A percentile compares a stretch with the other conserved stretches of the same genome.
Evolutionary conservation across 495 filamentous ascomycete genomes (phyloP).

Genomic region (Xylaria longipes): DNA sequence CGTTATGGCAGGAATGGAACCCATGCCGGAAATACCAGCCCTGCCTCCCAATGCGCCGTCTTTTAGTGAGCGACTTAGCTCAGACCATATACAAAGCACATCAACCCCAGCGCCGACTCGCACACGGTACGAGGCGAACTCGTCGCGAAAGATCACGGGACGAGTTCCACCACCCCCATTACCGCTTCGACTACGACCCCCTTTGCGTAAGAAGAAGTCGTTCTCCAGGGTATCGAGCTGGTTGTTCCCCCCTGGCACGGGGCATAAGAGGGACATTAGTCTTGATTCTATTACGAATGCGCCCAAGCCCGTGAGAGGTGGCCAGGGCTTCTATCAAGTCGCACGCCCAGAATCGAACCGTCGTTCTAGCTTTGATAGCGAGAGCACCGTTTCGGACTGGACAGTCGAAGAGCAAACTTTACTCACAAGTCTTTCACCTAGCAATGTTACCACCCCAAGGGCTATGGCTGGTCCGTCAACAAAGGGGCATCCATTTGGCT

Average conservation of each 20-base stretch:
- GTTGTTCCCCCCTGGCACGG: constrained; percentile 51
- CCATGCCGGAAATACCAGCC: constrained; percentile 55
- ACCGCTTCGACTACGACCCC: constrained; percentile 56
- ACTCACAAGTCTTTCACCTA: constrained; percentile 54
- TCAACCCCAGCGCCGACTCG: constrained; percentile 32
- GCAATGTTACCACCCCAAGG: constrained; percentile 35
- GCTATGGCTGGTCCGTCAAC: constrained; percentile 39
- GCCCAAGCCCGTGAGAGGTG: constrained; percentile 52
- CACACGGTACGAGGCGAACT: constrained; percentile 36
- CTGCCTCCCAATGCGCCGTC: constrained; percentile 55
- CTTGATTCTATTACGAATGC: constrained; percentile 55
- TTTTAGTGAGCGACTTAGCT: constrained; percentile 55
- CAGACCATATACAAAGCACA: constrained; percentile 48
- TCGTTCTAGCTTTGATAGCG: constrained; percentile 48
- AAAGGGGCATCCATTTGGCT: constrained; percentile 33
- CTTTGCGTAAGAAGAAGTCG: constrained; percentile 63
- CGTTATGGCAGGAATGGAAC: constrained; percentile 42
- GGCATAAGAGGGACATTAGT: constrained; percentile 44
- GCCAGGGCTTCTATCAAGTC: constrained; percentile 61
- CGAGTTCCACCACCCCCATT: constrained; percentile 58
- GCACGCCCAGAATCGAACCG: constrained; percentile 39
- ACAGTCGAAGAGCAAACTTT: constrained; percentile 47
- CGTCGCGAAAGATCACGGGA: constrained; percentile 40
- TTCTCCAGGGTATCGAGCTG: constrained; percentile 62
- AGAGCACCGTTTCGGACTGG: constrained; percentile 50